These are phyloP conservation scores for Nannizzia gypsea DNA, from an alignment of 2,329 filamentous ascomycete genomes.

Conservation along the genomic window DNA sequence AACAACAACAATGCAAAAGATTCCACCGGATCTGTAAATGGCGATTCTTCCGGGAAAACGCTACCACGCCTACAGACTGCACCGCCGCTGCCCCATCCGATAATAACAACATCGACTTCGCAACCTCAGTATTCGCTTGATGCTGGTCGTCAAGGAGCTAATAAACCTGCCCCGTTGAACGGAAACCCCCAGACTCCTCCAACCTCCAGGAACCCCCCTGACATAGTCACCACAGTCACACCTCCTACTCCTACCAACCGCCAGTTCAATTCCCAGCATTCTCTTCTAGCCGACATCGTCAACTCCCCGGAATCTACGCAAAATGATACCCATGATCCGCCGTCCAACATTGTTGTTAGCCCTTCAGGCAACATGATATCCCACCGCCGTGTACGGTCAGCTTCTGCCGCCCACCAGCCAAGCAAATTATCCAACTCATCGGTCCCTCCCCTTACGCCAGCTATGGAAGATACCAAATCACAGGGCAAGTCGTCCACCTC, in stretches of 20 bases:
- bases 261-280: slow-evolving; percentile 13
- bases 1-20: slow-evolving; percentile 32
- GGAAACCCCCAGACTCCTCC: slow-evolving; percentile 23
- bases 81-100: slow-evolving; percentile 22
- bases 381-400: slow-evolving; percentile 53
- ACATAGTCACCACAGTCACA: slow-evolving; percentile 11
- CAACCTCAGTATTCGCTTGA: slow-evolving; percentile 9
- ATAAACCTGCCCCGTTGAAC: neutral
- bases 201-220: slow-evolving; percentile 16
- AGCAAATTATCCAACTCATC: slow-evolving; percentile 79
- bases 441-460: slow-evolving; percentile 61
- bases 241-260: slow-evolving; percentile 11
- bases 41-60: slow-evolving; percentile 23
- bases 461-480: slow-evolving; percentile 50
- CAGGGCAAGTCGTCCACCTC: slow-evolving; percentile 44
- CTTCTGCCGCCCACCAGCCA: slow-evolving; percentile 48
- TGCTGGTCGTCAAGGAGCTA: slow-evolving; percentile 4
- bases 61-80: slow-evolving; percentile 22
- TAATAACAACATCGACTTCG: slow-evolving; percentile 18
- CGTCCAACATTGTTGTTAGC: slow-evolving; percentile 45
- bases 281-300: slow-evolving; percentile 23
- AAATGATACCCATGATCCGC: slow-evolving; percentile 18
- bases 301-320: slow-evolving; percentile 29
- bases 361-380: slow-evolving; percentile 60
- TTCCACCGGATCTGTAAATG: slow-evolving; percentile 29